These are phyloP conservation scores for Ilyonectria sp. DNA, from an alignment of 2,329 filamentous ascomycete species.

Conservation along the genomic window DNA sequence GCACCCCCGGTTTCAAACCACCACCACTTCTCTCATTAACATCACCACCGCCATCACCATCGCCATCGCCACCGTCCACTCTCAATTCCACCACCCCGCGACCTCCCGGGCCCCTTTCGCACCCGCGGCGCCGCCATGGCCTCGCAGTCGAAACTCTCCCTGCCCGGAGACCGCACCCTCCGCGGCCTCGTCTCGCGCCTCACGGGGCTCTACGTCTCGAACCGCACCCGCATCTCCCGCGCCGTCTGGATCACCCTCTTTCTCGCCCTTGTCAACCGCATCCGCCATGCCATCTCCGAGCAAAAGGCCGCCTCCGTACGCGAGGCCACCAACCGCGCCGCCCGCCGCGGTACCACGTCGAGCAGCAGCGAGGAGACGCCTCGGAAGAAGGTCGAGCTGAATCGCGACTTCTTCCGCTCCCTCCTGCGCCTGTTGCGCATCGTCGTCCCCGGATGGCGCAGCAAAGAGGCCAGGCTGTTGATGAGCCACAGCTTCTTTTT, in stretches of 20 bases:
- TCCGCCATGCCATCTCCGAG: constrained; percentile 92
- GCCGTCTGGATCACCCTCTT: constrained; percentile 88
- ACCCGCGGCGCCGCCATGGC: constrained; percentile 69
- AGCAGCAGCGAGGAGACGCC: constrained; percentile 56
- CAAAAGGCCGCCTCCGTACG: constrained; percentile 87
- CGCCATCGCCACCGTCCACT: not conserved
- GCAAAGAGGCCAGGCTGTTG: constrained; percentile 88
- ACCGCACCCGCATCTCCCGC: constrained; percentile 87
- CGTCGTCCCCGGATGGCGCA: constrained; percentile 90
- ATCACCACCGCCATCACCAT: not conserved
- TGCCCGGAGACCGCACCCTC: constrained; percentile 74
- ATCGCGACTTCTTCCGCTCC: constrained; percentile 85
- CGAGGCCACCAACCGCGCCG: constrained; percentile 71
- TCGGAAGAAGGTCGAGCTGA: constrained; percentile 90
- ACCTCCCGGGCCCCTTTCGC: constrained; percentile 10
- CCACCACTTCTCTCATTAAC: not conserved
- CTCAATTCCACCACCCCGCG: constrained; percentile 1
- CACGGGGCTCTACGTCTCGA: constrained; percentile 80
- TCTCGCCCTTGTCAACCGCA: constrained; percentile 85
- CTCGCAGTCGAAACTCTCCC: constrained; percentile 79
- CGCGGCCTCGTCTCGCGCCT: constrained; percentile 77
- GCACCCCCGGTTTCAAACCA: constrained; percentile 21
- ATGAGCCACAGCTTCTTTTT: constrained; percentile 95
- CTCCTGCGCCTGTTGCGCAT: constrained; percentile 85
- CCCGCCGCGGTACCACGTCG: constrained; percentile 65